Evolutionary conservation across 768 basidiomycete species (phyloP).

Genomic region (Coprinellus aureogranulatus): DNA sequence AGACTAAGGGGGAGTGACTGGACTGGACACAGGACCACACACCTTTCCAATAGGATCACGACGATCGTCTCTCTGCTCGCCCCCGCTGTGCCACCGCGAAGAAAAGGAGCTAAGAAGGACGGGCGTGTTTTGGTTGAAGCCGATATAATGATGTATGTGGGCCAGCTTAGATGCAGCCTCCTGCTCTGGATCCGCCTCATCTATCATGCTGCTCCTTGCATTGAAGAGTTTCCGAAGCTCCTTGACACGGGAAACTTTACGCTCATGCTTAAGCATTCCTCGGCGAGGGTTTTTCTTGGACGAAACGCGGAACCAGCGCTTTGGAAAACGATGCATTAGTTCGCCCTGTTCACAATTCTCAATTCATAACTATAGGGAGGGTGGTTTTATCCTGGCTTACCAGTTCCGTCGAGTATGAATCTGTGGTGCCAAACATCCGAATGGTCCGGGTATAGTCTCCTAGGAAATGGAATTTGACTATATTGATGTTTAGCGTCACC

Average conservation of each 20-base stretch:
- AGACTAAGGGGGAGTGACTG: neutral
- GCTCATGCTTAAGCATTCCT: too few species aligned
- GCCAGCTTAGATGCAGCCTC: neutral
- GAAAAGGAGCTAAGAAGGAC: neutral
- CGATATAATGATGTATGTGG: neutral
- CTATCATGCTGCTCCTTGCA: neutral
- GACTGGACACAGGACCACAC: neutral
- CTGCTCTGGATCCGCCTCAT: neutral
- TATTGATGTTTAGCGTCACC: neutral
- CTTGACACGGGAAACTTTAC: too few species aligned
- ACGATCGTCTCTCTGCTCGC: neutral
- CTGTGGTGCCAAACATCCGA: neutral
- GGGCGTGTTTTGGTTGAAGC: neutral
- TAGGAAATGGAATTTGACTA: conserved; percentile 8
- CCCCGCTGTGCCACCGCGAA: too few species aligned
- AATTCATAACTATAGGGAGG: too few species aligned
- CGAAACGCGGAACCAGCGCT: too few species aligned
- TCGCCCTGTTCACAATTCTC: too few species aligned
- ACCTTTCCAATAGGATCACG: neutral
- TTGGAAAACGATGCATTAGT: too few species aligned
- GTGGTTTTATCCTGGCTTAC: too few species aligned
- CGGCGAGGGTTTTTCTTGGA: too few species aligned
- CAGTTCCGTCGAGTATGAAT: conserved; percentile 18
- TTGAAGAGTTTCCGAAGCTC: neutral
- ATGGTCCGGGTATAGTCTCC: conserved; percentile 2